phyloP scores from a whole-genome alignment of 805 yeast genomes.

The Wickerhamiella musiphila region DNA sequence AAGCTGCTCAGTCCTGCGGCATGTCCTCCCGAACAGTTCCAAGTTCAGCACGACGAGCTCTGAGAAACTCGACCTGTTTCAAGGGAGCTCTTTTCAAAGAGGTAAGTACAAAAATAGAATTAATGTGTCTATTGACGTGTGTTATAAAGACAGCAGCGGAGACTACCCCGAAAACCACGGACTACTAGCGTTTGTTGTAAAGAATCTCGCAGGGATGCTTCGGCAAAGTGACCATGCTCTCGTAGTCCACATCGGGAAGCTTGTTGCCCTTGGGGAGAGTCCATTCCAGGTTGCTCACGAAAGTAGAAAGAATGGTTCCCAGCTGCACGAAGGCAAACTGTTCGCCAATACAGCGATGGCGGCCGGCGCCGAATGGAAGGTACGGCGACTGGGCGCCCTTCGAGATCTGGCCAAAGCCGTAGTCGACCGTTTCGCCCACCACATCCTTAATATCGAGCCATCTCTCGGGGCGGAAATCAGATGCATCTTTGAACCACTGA shows the following conservation, averaged over 20 bases:
- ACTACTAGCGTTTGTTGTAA: slow-evolving; percentile 4
- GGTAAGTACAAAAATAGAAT: too few relatives aligned
- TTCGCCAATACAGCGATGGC: slow-evolving; percentile 98
- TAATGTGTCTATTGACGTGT: too few relatives aligned
- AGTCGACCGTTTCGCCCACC: slow-evolving; percentile 42
- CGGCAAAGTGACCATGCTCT: slow-evolving; percentile 89
- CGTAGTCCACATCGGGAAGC: slow-evolving; percentile 45
- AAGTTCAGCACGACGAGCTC: slow-evolving; percentile 8
- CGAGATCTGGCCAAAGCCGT: slow-evolving; percentile 91
- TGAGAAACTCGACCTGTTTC: too few relatives aligned
- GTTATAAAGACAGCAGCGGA: too few relatives aligned
- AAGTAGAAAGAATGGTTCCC: slow-evolving; percentile 65
- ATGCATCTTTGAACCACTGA: slow-evolving; percentile 62
- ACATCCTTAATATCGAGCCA: slow-evolving; percentile 34
- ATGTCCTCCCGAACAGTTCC: slow-evolving; percentile 4
- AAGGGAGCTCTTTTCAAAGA: too few relatives aligned
- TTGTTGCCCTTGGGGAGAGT: slow-evolving; percentile 33
- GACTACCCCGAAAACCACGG: too few relatives aligned
- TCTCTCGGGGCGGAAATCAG: slow-evolving; percentile 64
- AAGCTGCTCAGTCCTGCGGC: slow-evolving; percentile 13
- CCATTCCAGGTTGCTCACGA: slow-evolving; percentile 66
- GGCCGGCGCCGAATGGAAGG: slow-evolving; percentile 97
- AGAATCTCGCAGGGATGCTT: slow-evolving; percentile 32
- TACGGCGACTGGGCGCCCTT: slow-evolving; percentile 94
- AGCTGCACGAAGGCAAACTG: slow-evolving; percentile 92